Base-by-base conservation (phyloP, 257 asterid species). In the Phtheirospermum japonicum region DNA sequence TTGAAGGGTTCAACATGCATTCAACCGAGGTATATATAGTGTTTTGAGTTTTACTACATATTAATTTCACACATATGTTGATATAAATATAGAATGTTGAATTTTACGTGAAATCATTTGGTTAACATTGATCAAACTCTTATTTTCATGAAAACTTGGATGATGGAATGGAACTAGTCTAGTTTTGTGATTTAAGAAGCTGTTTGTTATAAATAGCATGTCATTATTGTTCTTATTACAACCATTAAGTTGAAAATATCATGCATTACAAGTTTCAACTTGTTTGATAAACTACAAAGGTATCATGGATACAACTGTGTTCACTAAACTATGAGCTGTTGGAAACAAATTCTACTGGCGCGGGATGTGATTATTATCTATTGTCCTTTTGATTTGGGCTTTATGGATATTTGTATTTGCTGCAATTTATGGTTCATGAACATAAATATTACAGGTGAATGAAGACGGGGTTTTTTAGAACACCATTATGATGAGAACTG, bases 1-100 rank as follows among this genome's bases (percentile, higher is more conserved):
- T 92, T 37, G 94, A 92, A 77, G 81, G 78, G 67, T 92, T 92
- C 73, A 75, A 80, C 75, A 86, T 92, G 99, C 96, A 86, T 72
- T 76, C 94, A 6, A 89, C 99, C 4, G 99, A 92, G 99, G 99
- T 92, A 84, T 60, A 51, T 50, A 13, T 11, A 57, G 11, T 11
- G 71, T 40, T 45, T 39, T 52, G 17, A 23, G 57, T 51, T 69
- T 49, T 36, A 16, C 31, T 19, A 49, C 1, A 9, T 46, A 12
- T 36, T 50, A 43, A 39, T 9, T 48, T 26, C 62, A 48, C 23
- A 3, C n/a, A n/a, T 49, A 46, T 39, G 45, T 49, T 57, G 32
- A 61, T 16, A 57, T 48, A 48, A 45, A 31, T 67, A 56, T 48
- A 42, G 28, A 23, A 1, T 3, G 28, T 23, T 23, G 28, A 23